Percentiles rank a stretch among this genome's conserved stretches.
These are phyloP conservation scores for Bullera alba DNA, from an alignment of 768 basidiomycete genomes.

Conservation along the genomic window DNA sequence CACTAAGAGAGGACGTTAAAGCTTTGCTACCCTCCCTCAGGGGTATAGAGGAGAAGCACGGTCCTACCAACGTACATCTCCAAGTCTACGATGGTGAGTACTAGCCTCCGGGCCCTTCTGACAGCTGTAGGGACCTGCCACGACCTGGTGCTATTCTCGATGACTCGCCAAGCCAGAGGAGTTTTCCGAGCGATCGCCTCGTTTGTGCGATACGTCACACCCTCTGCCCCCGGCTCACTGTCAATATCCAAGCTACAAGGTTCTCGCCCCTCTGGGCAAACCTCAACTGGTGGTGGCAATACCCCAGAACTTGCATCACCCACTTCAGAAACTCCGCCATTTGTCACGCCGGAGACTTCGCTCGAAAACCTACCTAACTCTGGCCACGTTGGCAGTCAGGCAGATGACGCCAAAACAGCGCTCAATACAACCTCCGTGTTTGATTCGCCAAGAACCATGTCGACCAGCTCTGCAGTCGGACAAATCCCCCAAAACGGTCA, in stretches of 20 bases:
- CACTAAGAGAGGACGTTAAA: constrained; percentile 55
- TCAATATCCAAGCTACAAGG: constrained; percentile 10
- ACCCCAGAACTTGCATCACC: neutral
- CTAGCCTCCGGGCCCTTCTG: neutral
- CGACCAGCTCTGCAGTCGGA: neutral
- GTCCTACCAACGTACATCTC: constrained; percentile 73
- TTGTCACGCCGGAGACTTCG: neutral
- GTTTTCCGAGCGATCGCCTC: constrained; percentile 47
- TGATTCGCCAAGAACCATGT: neutral
- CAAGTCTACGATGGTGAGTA: constrained; percentile 78
- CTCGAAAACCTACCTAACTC: neutral
- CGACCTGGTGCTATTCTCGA: constrained; percentile 63
- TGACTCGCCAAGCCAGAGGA: constrained; percentile 46
- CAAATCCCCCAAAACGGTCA: neutral
- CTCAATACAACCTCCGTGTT: neutral
- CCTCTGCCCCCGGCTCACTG: constrained; percentile 26
- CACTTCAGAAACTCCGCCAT: neutral
- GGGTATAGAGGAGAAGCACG: constrained; percentile 43
- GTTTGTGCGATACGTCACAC: constrained; percentile 46
- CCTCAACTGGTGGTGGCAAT: neutral
- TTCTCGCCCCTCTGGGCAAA: neutral
- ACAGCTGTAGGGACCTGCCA: constrained; percentile 61
- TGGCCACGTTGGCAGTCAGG: neutral
- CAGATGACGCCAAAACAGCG: neutral
- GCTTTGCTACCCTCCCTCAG: constrained; percentile 41